Evolutionary conservation across 1,284 basidiomycete species (phyloP), one percentile per base, ranked within the genome.

Genomic region (Ustilago xerochloae): DNA sequence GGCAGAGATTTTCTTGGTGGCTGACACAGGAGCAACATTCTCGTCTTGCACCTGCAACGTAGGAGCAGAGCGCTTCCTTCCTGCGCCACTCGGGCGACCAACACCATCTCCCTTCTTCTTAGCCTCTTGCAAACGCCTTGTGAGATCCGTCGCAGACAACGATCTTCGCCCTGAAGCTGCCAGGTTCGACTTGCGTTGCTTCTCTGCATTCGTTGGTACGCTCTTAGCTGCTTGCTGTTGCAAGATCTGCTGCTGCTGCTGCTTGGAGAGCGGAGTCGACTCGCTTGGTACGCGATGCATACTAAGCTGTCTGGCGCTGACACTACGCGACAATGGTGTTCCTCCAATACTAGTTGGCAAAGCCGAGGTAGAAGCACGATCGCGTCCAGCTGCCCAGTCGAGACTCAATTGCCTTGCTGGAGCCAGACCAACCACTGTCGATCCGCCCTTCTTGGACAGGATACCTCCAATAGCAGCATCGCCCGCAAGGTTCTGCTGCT

Each of bases 311-410:
- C 60, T 56, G 6, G 56, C 61, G 43, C 64, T 73, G 43, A 64
- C 70, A 41, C 70, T 73, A 4, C 70, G 63, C 20, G 70, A 73
- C 16, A 74, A 47, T 6, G 60, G 66, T 7, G 67, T 75, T 10
- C 67, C 67, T 9, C 57, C 60, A 29, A 65, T 62, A 22, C 72
- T 66, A 26, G 50, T 64, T 35, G 72, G 63, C 26, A 75, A 45
- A 15, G 72, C 72, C 43, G 59, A 47, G 5, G 72, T 75, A 4
- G 51, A 54, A 10, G 72, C 63, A 20, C 69, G 64, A 51, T 78
- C 68, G 45, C 78, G 67, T 13, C 69, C 78, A 8, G 78, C 70
- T 26, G 76, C 78, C 68, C 70, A 72, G n/a, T 80, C 78, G 28
- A 80, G 51, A 46, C 74, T 75, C 32, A 69, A 49, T 16, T 63